Base-by-base conservation (phyloP, 2,329 filamentous ascomycete species). In the Epichloe bromicola region DNA sequence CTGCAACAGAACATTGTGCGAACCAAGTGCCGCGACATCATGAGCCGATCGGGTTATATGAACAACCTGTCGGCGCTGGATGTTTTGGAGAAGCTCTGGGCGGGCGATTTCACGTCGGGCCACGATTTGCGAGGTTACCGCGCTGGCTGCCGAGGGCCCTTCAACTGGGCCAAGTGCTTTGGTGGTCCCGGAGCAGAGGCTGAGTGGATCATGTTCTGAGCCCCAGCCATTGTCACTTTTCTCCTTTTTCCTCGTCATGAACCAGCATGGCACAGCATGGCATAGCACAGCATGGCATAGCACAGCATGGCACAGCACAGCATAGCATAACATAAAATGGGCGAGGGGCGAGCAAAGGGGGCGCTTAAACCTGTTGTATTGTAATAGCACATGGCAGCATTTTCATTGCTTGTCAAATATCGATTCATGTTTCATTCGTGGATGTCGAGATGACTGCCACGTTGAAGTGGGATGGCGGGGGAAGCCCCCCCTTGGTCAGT, bases 1-100 rank as follows among this genome's bases (percentile, higher is more conserved):
- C 73, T 82, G 48, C 86, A 95, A 61, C 85, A 90, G 56, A 79
- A 80, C 52, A 80, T 90, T 53, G 85, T 96, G 49, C 81, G 89
- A 49, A 76, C 80, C 57, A 84, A 89, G 59, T 95, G 88, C 68
- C 76, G 83, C 43, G 88, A 91, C 62, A 91, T 96, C 57, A 89
- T 91, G 74, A 79, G 82, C 33, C 85, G 91, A 57, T 91, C 86
- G 50, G 90, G 90, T 1, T 96, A 96, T 69, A 87, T 89, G 74
- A 96, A 95, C 69, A 96, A 95, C 64, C 76, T 94, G 40, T 85
- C 86, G 6, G 88, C 86, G 7, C 74, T 96, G 26, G 86, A 93
- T 60, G 81, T 95, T 4, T 69, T 96, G 41, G 90, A 96, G 71
- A 82, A 83, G 60, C 77, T 95, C 15, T 96, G 91, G 90, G 73